These are phyloP conservation scores for Fusarium phyllophilum DNA, from an alignment of 2,329 filamentous ascomycete genomes.

Conservation along the genomic window DNA sequence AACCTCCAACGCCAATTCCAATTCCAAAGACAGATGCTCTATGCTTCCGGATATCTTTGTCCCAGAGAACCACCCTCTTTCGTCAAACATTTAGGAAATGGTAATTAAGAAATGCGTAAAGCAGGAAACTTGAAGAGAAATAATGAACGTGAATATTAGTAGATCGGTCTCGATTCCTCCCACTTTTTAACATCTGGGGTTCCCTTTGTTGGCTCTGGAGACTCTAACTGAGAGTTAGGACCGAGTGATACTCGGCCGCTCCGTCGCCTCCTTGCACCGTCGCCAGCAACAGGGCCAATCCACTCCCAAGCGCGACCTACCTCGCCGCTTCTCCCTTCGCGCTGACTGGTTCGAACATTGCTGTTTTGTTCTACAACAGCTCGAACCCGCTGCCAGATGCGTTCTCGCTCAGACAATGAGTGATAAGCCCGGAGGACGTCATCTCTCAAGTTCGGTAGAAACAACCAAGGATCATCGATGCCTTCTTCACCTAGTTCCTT, in stretches of 20 bases:
- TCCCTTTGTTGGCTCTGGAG: constrained; percentile 41
- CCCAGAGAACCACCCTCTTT: constrained; percentile 16
- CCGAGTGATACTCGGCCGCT: constrained; percentile 63
- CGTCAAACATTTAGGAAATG: constrained; percentile 25
- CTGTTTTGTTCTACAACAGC: constrained; percentile 91
- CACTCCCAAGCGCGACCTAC: constrained; percentile 76
- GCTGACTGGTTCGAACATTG: constrained; percentile 82
- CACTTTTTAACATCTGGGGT: constrained; percentile 50
- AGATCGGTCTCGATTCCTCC: constrained; percentile 56
- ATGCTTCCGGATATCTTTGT: constrained; percentile 23
- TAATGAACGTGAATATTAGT: constrained; percentile 43
- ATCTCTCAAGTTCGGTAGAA: constrained; percentile 88
- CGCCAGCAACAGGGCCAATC: constrained; percentile 68
- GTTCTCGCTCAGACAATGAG: constrained; percentile 77
- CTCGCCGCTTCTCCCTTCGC: constrained; percentile 73
- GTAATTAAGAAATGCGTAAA: constrained; percentile 13
- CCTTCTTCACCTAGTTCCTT: constrained; percentile 79
- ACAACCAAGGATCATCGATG: constrained; percentile 80
- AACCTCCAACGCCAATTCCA: constrained; percentile 38
- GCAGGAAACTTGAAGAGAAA: constrained; percentile 1
- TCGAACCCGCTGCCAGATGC: constrained; percentile 85
- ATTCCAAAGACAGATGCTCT: constrained; percentile 21
- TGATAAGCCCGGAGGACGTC: constrained; percentile 89
- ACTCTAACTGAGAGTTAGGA: constrained; percentile 51
- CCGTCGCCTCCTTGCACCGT: constrained; percentile 57